Evolutionary conservation across 2,329 filamentous ascomycete genomes (phyloP), one percentile per base, ranked within the genome.

Genomic region (Fusarium brevicatenulatum): DNA sequence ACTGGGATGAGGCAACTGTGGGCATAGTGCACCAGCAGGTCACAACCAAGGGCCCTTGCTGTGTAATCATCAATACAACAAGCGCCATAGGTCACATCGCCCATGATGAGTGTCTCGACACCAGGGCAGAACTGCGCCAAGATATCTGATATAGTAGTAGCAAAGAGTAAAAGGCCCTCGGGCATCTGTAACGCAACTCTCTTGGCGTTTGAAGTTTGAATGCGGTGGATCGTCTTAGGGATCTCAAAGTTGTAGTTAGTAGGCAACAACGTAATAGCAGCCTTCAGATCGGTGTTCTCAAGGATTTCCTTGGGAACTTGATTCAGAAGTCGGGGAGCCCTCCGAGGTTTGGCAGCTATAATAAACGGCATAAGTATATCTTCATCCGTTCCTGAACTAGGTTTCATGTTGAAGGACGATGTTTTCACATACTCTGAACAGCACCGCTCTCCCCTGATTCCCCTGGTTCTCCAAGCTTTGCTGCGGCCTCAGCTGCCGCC

Each of bases 1-100:
- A 98, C 95, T 1, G 96, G 96, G 75, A 99, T 97, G 71, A 99
- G 87, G 78, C 96, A 99, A 80, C 93, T 97, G 83, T 99, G 96
- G 3, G 96, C 96, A 80, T 99, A 99, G 84, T 99, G 96, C 3
- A 99, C 93, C 15, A 99, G 87, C 11, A 99, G 86, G 77, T 99
- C 96, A 81, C 96, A 99, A 4, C 95, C 96, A 28, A 99, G 88
- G 2, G 97, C 96, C 49, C 95, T 88, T 4, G 96, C 97, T 0
- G 96, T 99, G 83, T 97, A 99, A 83, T 99, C 96, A 81, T 99
- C 96, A 77, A 99, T 98, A 80, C 96, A 99, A 85, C 96, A 99
- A 28, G 96, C 96, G 71, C 96, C 96, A 81, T 99, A 99, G 2
- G 96, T 99, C 47, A 99, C 96, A 81, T 99, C 96, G 69, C 96